These are phyloP conservation scores for Pseudogymnoascus sp. DNA, from an alignment of 2,329 filamentous ascomycete genomes.

Conservation along the genomic window DNA sequence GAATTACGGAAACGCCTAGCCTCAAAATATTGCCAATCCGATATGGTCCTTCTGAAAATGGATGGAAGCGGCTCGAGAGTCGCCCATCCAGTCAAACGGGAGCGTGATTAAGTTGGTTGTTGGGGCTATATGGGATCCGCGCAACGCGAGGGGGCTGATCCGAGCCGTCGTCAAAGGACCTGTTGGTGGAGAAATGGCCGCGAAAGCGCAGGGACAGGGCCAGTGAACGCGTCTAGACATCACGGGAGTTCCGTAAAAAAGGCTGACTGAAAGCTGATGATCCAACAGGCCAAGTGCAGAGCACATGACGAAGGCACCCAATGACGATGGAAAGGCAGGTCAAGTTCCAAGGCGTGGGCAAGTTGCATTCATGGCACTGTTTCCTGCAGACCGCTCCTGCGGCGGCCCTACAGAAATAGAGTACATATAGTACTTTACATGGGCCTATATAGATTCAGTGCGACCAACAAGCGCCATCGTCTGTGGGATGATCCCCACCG, in stretches of 20 bases:
- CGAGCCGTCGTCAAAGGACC: neutral
- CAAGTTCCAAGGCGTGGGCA: neutral
- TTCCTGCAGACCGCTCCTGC: conserved; percentile 3
- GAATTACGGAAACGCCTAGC: neutral
- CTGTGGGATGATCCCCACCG: conserved; percentile 10
- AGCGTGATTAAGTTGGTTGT: neutral
- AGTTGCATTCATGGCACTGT: neutral
- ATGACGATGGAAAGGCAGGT: neutral
- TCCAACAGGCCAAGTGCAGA: neutral
- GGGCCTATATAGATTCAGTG: neutral
- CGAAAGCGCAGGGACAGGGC: neutral
- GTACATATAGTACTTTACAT: neutral
- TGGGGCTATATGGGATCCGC: neutral
- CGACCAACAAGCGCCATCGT: conserved; percentile 10
- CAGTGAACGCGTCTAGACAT: conserved; percentile 8
- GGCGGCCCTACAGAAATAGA: conserved; percentile 6
- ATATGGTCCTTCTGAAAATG: neutral
- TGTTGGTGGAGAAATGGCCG: conserved; percentile 2
- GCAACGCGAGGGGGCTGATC: neutral
- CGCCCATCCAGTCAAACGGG: conserved; percentile 6
- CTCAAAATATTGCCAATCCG: neutral
- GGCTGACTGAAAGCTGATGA: conserved; percentile 4
- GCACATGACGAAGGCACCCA: conserved; percentile 8
- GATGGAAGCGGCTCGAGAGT: neutral
- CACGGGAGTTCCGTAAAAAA: conserved; percentile 8